phyloP scores from a whole-genome alignment of 106 monocot species.

The Dendrobium catenatum region DNA sequence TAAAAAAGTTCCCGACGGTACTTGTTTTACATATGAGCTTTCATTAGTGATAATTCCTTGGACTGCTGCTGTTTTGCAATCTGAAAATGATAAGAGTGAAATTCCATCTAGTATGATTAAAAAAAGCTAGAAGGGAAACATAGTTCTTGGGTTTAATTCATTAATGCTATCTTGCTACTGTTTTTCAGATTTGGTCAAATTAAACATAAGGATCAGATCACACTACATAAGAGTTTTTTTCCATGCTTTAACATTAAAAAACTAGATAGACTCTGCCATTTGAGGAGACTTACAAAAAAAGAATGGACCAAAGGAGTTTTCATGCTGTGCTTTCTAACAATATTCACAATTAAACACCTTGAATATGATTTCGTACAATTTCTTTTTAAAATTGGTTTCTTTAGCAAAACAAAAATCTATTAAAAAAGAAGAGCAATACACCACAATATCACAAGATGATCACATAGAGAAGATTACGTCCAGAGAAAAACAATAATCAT shows the following conservation, averaged over 20 bases:
- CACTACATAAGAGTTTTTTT: background rate
- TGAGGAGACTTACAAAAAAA: background rate
- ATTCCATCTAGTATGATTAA: background rate
- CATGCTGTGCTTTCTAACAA: background rate
- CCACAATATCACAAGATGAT: too few relatives aligned
- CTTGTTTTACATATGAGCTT: background rate
- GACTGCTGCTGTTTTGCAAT: background rate
- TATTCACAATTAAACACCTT: background rate
- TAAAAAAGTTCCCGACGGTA: background rate
- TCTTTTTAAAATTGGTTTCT: background rate
- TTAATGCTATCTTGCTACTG: background rate
- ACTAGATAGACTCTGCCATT: background rate
- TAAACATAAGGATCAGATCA: background rate
- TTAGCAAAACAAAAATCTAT: too few relatives aligned
- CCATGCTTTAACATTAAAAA: background rate
- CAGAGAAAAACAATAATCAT: too few relatives aligned
- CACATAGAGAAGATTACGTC: too few relatives aligned
- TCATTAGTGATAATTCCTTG: background rate
- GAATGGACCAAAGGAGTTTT: background rate
- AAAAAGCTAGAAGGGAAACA: background rate
- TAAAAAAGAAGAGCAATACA: too few relatives aligned
- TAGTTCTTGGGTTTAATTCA: background rate
- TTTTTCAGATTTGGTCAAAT: background rate
- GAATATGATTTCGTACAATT: background rate
- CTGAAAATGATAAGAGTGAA: background rate